Evolutionary conservation across 768 basidiomycete genomes (phyloP).

Genomic region (Termitomyces sp.): DNA sequence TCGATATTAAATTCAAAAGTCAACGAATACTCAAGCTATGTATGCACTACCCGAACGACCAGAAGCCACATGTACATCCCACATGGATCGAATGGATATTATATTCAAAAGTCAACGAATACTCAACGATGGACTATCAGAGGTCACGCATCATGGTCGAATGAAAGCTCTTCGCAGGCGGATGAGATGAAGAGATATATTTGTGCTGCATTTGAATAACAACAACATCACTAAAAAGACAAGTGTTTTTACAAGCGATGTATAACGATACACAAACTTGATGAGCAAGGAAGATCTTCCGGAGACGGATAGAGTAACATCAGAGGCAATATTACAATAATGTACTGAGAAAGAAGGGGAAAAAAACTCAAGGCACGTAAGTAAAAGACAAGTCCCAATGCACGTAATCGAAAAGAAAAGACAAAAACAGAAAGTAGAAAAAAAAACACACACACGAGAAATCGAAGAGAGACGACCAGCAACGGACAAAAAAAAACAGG

Average conservation of each 20-base stretch:
- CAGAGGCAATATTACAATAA: constrained; percentile 4
- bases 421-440: neutral
- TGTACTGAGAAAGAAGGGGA: neutral
- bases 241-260: neutral
- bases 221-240: neutral
- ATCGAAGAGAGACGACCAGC: neutral
- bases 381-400: neutral
- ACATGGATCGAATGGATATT: too few species aligned
- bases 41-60: too few species aligned
- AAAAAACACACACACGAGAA: neutral
- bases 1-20: too few species aligned
- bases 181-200: too few species aligned
- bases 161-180: too few species aligned
- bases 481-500: neutral
- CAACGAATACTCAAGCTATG: too few species aligned
- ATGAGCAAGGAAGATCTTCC: constrained; percentile 3
- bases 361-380: neutral
- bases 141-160: too few species aligned
- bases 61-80: too few species aligned
- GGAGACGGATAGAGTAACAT: neutral
- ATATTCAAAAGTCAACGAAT: too few species aligned
- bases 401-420: neutral
- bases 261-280: neutral
- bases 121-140: too few species aligned
- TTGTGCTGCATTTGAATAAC: too few species aligned